Percentiles rank a stretch among this genome's conserved stretches.
Evolutionary conservation across 148 eudicot genomes (phyloP).

Genomic region (Spergularia bocconei): DNA sequence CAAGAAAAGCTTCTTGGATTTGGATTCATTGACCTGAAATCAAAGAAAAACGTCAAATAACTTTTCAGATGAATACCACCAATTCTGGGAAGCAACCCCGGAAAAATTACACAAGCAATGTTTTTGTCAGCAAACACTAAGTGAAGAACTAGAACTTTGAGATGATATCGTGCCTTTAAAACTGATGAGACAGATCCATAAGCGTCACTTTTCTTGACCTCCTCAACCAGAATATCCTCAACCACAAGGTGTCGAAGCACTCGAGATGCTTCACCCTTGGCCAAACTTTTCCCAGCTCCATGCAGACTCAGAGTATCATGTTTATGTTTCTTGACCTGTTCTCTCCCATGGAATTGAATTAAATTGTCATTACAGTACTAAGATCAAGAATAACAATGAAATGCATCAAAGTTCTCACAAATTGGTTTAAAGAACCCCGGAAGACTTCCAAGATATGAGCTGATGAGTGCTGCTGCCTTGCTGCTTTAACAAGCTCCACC

Average conservation of each 20-base stretch:
- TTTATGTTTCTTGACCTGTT: slow-evolving; percentile 76
- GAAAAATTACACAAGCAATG: slow-evolving; percentile 3
- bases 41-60: not conserved
- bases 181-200: slow-evolving; percentile 90
- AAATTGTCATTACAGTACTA: not conserved
- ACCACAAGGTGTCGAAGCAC: slow-evolving; percentile 84
- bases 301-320: slow-evolving; percentile 69
- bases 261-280: slow-evolving; percentile 92
- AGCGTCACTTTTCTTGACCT: slow-evolving; percentile 84
- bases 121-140: not conserved
- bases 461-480: slow-evolving; percentile 68
- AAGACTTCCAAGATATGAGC: slow-evolving; percentile 92
- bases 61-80: not conserved
- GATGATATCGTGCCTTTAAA: slow-evolving; percentile 48
- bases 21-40: slow-evolving; percentile 71
- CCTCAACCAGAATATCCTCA: slow-evolving; percentile 78
- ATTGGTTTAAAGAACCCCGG: slow-evolving; percentile 85
- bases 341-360: slow-evolving; percentile 17
- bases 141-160: not conserved
- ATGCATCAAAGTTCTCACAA: slow-evolving; percentile 42
- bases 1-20: slow-evolving; percentile 36
- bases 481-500: slow-evolving; percentile 84
- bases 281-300: slow-evolving; percentile 87
- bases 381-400: slow-evolving; percentile 3
- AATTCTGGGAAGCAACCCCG: not conserved